These are phyloP conservation scores for Cladophialophora bantiana DNA, from an alignment of 2,329 filamentous ascomycete genomes.

Conservation along the genomic window DNA sequence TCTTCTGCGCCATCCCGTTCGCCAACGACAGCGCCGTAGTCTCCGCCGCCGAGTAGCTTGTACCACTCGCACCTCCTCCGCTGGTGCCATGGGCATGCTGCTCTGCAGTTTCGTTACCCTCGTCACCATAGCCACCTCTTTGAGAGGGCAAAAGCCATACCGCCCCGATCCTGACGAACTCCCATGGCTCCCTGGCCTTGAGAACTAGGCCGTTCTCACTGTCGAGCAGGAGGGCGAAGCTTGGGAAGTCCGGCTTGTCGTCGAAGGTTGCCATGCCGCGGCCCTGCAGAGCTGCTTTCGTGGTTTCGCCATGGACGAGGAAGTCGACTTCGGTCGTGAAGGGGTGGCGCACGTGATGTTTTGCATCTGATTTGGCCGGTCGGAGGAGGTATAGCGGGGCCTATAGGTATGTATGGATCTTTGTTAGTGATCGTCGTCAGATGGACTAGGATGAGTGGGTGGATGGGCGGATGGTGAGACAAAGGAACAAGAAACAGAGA, in stretches of 20 bases:
- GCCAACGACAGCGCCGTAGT: not conserved
- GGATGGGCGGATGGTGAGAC: not conserved
- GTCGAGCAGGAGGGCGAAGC: conserved; percentile 1
- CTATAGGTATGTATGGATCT: not conserved
- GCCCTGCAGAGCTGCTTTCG: not conserved
- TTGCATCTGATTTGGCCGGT: not conserved
- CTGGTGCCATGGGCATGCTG: not conserved
- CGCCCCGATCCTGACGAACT: not conserved
- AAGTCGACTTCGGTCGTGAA: not conserved
- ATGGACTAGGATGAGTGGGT: no score
- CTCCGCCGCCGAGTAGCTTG: not conserved
- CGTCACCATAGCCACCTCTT: not conserved
- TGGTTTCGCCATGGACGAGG: not conserved
- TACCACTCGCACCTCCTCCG: not conserved
- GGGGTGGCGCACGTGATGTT: not conserved
- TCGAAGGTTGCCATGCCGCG: not conserved
- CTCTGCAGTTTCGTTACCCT: not conserved
- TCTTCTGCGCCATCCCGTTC: not conserved
- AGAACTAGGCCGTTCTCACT: not conserved
- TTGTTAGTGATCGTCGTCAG: not conserved
- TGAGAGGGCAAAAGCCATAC: not conserved
- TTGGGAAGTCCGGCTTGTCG: not conserved
- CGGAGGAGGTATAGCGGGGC: not conserved
- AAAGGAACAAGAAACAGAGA: not conserved
- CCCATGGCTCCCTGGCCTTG: not conserved